A percentile compares a stretch with the other conserved stretches of the same genome.
Evolutionary conservation across 345 rosid genomes (phyloP).

Genomic region (Toxicodendron radicans): DNA sequence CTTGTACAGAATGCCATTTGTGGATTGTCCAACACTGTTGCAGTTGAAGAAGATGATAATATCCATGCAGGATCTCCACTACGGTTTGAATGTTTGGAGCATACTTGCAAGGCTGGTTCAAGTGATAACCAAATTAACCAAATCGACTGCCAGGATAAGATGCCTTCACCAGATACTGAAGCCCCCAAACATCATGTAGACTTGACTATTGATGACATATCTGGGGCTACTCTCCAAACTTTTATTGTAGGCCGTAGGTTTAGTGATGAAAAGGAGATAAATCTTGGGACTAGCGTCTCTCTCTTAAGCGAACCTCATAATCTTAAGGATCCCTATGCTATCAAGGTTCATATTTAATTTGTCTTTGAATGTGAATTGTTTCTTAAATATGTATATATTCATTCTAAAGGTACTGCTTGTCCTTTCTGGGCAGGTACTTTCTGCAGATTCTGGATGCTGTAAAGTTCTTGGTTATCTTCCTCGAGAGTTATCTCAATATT

Average conservation of each 20-base stretch:
- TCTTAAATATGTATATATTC: neutral
- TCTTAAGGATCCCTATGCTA: slow-evolving; percentile 69
- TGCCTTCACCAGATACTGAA: slow-evolving; percentile 26
- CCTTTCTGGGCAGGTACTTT: slow-evolving; percentile 57
- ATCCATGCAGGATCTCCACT: neutral
- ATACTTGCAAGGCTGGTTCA: slow-evolving; percentile 7
- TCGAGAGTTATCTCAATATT: slow-evolving; percentile 62
- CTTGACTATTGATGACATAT: slow-evolving; percentile 27
- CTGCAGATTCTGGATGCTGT: slow-evolving; percentile 40
- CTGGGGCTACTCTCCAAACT: slow-evolving; percentile 51
- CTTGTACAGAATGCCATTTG: slow-evolving; percentile 15
- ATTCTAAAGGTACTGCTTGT: neutral
- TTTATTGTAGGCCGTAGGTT: slow-evolving; percentile 87
- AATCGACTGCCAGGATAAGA: slow-evolving; percentile 20
- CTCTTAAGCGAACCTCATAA: slow-evolving; percentile 79
- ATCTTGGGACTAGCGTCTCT: slow-evolving; percentile 41
- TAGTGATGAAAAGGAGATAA: slow-evolving; percentile 56
- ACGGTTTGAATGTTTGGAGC: slow-evolving; percentile 4
- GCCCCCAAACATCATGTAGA: slow-evolving; percentile 12
- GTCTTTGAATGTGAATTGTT: slow-evolving; percentile 7
- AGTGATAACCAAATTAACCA: slow-evolving; percentile 18
- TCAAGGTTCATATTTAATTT: slow-evolving; percentile 50
- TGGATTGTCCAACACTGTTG: slow-evolving; percentile 12
- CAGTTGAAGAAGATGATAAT: slow-evolving; percentile 22
- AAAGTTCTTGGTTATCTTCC: slow-evolving; percentile 82